Evolutionary conservation across 805 yeast genomes (phyloP).

Genomic region (Wickerhamiella occidentalis): DNA sequence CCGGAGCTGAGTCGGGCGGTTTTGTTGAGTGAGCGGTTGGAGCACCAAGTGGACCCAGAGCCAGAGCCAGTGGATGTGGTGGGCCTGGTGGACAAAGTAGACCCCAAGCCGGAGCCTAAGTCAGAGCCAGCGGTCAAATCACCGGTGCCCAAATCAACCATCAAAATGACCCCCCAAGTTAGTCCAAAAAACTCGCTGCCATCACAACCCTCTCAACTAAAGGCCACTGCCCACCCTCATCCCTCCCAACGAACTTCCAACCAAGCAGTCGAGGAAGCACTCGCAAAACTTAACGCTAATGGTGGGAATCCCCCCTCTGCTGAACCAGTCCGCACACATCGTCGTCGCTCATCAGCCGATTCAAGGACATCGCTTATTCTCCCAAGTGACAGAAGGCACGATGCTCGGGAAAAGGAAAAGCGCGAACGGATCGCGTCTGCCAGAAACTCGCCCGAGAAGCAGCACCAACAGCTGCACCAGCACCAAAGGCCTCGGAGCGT

Average conservation of each 20-base stretch:
- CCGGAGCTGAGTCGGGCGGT: not conserved
- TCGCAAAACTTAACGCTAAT: conserved; percentile 1
- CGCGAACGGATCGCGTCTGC: not conserved
- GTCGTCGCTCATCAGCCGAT: conserved; percentile 5
- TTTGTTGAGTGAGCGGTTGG: not conserved
- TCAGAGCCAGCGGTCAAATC: no score
- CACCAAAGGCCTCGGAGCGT: not conserved
- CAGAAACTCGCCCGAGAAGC: not conserved
- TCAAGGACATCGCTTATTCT: conserved; percentile 7
- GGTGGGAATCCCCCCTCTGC: conserved; percentile 9
- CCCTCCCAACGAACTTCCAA: conserved; percentile 8
- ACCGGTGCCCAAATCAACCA: no score
- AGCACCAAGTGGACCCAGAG: not conserved
- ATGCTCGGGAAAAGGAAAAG: not conserved
- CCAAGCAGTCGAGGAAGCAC: conserved; percentile 11
- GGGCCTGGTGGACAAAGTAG: not conserved
- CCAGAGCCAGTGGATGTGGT: not conserved
- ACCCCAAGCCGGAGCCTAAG: not conserved
- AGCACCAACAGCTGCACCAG: not conserved
- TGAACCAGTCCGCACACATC: conserved; percentile 5
- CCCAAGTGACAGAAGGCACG: conserved; percentile 1
- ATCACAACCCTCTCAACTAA: no score
- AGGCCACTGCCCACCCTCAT: no score
- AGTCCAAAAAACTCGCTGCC: no score
- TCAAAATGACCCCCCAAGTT: no score